These are phyloP conservation scores for Sodiomyces alkalinus DNA, from an alignment of 2,329 filamentous ascomycete genomes.

Conservation along the genomic window DNA sequence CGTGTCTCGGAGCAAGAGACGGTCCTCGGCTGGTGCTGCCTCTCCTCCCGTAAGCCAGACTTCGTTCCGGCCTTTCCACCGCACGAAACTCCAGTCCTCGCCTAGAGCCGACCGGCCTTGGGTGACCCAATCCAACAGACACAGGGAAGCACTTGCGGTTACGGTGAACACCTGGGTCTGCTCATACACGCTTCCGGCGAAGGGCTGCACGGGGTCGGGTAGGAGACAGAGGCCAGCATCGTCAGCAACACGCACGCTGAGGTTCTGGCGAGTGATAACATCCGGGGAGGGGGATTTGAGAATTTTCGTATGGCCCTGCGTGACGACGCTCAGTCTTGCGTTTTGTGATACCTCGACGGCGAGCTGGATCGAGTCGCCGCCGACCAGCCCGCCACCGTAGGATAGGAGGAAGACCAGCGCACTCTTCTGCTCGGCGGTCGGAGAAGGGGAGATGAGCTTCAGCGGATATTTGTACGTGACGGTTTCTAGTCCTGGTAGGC, in stretches of 20 bases:
- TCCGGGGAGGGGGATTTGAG: slow-evolving; percentile 59
- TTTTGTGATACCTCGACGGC: slow-evolving; percentile 46
- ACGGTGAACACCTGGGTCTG: slow-evolving; percentile 68
- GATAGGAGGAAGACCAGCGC: slow-evolving; percentile 80
- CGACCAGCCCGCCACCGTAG: slow-evolving; percentile 86
- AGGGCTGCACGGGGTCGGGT: slow-evolving; percentile 89
- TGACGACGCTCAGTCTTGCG: slow-evolving; percentile 53
- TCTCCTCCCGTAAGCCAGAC: too few relatives aligned
- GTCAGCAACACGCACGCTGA: slow-evolving; percentile 34
- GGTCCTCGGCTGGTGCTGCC: slow-evolving; percentile 22
- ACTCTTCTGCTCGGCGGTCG: slow-evolving; percentile 47
- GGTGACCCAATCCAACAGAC: slow-evolving; percentile 86
- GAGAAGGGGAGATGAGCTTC: slow-evolving; percentile 75
- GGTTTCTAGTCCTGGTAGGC: slow-evolving; percentile 53
- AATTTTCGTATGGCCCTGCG: slow-evolving; percentile 82
- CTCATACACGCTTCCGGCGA: slow-evolving; percentile 67
- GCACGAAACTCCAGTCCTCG: slow-evolving; percentile 73
- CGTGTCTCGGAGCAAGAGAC: slow-evolving; percentile 72
- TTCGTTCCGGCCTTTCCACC: slow-evolving; percentile 77
- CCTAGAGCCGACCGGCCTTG: slow-evolving; percentile 73
- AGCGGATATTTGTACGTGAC: slow-evolving; percentile 88
- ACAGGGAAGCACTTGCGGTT: slow-evolving; percentile 45
- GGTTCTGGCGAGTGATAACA: slow-evolving; percentile 40
- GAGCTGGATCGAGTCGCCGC: slow-evolving; percentile 69
- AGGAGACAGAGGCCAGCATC: slow-evolving; percentile 49